phyloP scores from a whole-genome alignment of 352 stramenopile genomes.

The Thalassiosira livingstoniorum region DNA sequence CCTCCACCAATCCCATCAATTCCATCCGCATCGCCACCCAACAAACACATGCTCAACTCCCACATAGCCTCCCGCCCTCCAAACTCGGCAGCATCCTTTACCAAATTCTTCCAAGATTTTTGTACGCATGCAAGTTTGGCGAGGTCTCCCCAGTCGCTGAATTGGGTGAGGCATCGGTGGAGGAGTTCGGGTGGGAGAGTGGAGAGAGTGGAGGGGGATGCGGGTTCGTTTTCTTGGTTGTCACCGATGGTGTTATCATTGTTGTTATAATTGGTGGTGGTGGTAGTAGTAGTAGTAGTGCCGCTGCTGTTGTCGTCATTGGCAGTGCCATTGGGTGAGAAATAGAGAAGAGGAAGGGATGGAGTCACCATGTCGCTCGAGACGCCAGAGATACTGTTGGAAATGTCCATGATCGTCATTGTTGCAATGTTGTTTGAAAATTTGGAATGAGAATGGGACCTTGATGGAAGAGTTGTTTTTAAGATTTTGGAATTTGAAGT shows the following conservation, averaged over 20 bases:
- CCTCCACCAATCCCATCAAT: too few relatives aligned
- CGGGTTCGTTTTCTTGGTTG: too few relatives aligned
- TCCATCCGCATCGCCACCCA: slow-evolving; percentile 42
- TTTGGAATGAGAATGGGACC: too few relatives aligned
- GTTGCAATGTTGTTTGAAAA: too few relatives aligned
- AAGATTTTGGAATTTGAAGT: too few relatives aligned
- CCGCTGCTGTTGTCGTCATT: neutral
- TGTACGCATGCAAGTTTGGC: slow-evolving; percentile 74
- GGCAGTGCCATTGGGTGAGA: slow-evolving; percentile 10
- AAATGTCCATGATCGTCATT: too few relatives aligned
- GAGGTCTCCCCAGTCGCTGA: slow-evolving; percentile 76
- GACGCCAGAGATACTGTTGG: too few relatives aligned
- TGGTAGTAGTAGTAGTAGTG: too few relatives aligned
- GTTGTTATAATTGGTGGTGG: too few relatives aligned
- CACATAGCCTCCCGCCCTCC: slow-evolving; percentile 62
- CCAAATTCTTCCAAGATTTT: slow-evolving; percentile 66
- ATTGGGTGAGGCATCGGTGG: slow-evolving; percentile 65
- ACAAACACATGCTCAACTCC: slow-evolving; percentile 70
- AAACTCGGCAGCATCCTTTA: slow-evolving; percentile 69
- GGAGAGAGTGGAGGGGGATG: neutral
- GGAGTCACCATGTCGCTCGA: too few relatives aligned
- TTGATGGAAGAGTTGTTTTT: too few relatives aligned
- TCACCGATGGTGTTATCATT: too few relatives aligned
- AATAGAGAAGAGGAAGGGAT: slow-evolving; percentile 34
- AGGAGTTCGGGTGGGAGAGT: slow-evolving; percentile 73